phyloP scores from a whole-genome alignment of 148 eudicot genomes.

The Beta vulgaris region DNA sequence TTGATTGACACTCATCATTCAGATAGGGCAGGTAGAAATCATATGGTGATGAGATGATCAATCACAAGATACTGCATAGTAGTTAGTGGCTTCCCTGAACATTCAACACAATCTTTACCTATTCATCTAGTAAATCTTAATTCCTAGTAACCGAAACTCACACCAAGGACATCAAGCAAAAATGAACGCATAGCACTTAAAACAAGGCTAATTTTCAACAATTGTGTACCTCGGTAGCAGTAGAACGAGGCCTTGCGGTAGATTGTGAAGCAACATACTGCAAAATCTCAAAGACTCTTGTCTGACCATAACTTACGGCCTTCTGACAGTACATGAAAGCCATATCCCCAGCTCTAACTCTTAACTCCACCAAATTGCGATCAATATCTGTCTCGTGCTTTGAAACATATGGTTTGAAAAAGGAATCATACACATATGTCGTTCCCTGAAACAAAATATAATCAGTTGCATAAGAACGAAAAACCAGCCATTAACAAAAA shows the following conservation, averaged over 20 bases:
- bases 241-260: slow-evolving; percentile 52
- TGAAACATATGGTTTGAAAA: slow-evolving; percentile 75
- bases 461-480: slow-evolving; percentile 1
- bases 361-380: slow-evolving; percentile 77
- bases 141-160: neutral
- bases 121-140: neutral
- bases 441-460: slow-evolving; percentile 63
- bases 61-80: neutral
- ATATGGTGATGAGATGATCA: neutral
- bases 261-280: slow-evolving; percentile 88
- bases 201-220: neutral
- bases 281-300: slow-evolving; percentile 74
- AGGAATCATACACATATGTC: slow-evolving; percentile 77
- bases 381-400: slow-evolving; percentile 94
- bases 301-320: slow-evolving; percentile 75
- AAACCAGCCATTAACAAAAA: neutral
- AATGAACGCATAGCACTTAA: neutral
- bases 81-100: neutral
- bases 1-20: neutral
- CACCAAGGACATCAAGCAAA: neutral
- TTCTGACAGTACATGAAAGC: slow-evolving; percentile 66
- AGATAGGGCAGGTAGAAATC: neutral
- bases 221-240: slow-evolving; percentile 69
- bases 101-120: neutral
- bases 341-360: slow-evolving; percentile 84